Evolutionary conservation across 2,329 filamentous ascomycete genomes (phyloP).

Genomic region (Fusarium anguioides): DNA sequence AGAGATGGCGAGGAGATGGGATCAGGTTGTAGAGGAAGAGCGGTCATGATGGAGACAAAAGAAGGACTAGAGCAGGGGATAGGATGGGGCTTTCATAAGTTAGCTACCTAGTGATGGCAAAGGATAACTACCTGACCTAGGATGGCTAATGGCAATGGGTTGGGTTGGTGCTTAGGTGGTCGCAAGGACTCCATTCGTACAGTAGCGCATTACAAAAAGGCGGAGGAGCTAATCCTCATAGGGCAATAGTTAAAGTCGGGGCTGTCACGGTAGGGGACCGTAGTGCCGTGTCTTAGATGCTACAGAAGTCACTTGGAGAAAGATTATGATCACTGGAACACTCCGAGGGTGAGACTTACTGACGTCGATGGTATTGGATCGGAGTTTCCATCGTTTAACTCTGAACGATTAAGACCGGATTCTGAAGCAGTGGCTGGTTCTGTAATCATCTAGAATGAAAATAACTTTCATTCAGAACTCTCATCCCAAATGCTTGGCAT

Average conservation of each 20-base stretch:
- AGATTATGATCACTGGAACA: constrained; percentile 25
- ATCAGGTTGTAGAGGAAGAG: constrained; percentile 37
- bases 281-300: constrained; percentile 21
- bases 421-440: neutral
- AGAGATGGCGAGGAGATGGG: constrained; percentile 21
- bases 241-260: constrained; percentile 26
- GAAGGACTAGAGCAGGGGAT: constrained; percentile 38
- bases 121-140: neutral
- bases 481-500: neutral
- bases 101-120: constrained; percentile 33
- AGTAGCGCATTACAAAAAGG: constrained; percentile 37
- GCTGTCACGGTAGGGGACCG: constrained; percentile 29
- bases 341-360: constrained; percentile 13
- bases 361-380: neutral
- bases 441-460: neutral
- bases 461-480: neutral
- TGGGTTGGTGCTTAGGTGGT: constrained; percentile 31
- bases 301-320: constrained; percentile 7
- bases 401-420: neutral
- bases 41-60: constrained; percentile 40
- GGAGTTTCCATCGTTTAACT: neutral
- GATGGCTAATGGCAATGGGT: constrained; percentile 21
- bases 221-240: constrained; percentile 33
- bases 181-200: constrained; percentile 34
- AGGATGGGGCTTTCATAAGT: constrained; percentile 41